These are phyloP conservation scores for Aspergillus intermedius DNA, from an alignment of 2,329 filamentous ascomycete genomes.

Conservation along the genomic window DNA sequence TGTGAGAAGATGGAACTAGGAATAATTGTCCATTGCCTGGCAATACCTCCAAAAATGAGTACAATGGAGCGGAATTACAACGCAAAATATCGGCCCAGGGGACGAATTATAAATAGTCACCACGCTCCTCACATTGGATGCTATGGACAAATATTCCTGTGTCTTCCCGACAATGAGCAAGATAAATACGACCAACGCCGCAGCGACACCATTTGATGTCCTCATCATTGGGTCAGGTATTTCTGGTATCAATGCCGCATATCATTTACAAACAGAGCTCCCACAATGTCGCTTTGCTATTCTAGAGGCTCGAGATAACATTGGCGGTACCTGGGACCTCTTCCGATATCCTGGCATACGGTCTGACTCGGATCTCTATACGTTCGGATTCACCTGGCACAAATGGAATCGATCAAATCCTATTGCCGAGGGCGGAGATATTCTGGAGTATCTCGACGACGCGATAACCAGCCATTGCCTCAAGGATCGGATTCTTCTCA, in stretches of 20 bases:
- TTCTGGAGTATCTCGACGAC: conserved; percentile 46
- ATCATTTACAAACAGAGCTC: conserved; percentile 35
- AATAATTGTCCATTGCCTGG: no score
- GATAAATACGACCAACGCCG: neutral
- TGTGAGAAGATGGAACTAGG: neutral
- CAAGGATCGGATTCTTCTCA: conserved; percentile 46
- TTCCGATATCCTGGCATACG: conserved; percentile 55
- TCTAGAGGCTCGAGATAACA: conserved; percentile 41
- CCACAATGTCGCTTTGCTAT: conserved; percentile 41
- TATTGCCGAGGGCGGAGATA: conserved; percentile 45
- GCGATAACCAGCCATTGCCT: conserved; percentile 45
- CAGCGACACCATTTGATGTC: conserved; percentile 6
- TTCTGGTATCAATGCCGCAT: conserved; percentile 46
- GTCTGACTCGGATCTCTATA: conserved; percentile 53
- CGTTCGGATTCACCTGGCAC: conserved; percentile 59
- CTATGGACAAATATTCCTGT: neutral
- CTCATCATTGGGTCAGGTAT: conserved; percentile 46
- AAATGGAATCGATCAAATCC: conserved; percentile 52
- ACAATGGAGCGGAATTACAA: no score
- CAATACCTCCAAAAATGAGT: no score
- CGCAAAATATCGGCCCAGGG: neutral
- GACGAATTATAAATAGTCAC: neutral
- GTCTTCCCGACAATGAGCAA: neutral
- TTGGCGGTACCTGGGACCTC: conserved; percentile 50
- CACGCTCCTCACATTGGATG: neutral